These are phyloP conservation scores for Mentha longifolia DNA, from an alignment of 257 asterid genomes.

Conservation along the genomic window DNA sequence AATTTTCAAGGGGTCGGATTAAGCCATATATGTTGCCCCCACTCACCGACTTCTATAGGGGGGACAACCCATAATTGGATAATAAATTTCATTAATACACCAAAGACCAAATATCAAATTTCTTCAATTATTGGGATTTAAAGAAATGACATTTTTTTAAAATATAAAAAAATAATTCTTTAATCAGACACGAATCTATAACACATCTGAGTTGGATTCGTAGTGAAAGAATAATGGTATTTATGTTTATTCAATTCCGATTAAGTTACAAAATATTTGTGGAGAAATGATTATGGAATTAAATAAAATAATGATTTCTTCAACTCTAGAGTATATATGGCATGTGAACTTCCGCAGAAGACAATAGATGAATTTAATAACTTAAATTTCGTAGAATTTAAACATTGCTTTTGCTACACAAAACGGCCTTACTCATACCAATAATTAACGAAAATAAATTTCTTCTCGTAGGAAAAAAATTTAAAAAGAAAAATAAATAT, in stretches of 20 bases:
- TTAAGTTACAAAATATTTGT: neutral
- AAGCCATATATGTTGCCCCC: neutral
- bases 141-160: no score
- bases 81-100: neutral
- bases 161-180: no score
- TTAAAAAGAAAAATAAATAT: no score
- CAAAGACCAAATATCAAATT: neutral
- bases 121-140: neutral
- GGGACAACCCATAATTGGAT: neutral
- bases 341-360: no score
- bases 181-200: no score
- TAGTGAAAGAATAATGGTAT: neutral
- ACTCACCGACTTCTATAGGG: neutral
- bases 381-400: no score
- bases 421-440: no score
- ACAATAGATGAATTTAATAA: no score
- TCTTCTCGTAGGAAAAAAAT: neutral
- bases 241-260: neutral
- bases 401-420: no score
- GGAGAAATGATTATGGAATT: neutral
- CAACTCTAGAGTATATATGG: no score
- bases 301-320: no score
- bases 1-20: no score
- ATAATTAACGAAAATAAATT: neutral
- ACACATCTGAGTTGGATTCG: neutral